Base-by-base conservation (phyloP, 2,329 filamentous ascomycete genomes). In the Ophiocordyceps camponoti-saundersi region DNA sequence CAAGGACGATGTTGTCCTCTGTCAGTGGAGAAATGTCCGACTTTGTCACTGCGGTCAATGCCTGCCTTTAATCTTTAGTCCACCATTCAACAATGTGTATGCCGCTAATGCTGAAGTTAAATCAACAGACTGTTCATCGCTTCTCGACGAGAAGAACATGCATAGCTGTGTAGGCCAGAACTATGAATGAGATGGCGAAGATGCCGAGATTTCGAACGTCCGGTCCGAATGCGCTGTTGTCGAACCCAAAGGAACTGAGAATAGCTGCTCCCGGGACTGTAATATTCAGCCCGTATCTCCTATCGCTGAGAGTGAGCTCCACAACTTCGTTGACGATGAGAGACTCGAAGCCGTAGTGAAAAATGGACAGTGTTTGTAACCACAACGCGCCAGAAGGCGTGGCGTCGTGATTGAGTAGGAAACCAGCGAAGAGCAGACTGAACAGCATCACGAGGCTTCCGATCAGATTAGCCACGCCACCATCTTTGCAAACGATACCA, bases 401-500 rank as follows among this genome's bases (percentile, higher is more conserved):
- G 29, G 86, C 88, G 61, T 95, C 81, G 60, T 95, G 88, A 63
- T 98, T 98, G 50, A 98, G 77, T 48, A 98, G 72, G 49, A 98
- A 79, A 48, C 92, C 92, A 1, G 89, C 90, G 62, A 98, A 96
- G 11, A 98, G 74, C 50, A 98, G 68, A 60, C 85, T 94, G 71
- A 98, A 98, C 10, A 98, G 73, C 92, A 98, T 98, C 45, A 96
- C 87, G 56, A 98, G 67, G 55, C 89, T 93, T 47, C 90, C 92
- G 49, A 98, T 85, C 52, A 98, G 64, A 62, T 93, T 96, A 45
- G 92, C 92, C 2, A 98, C 88, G 36, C 88, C 84, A 30, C 77
- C 78, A 57, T 98, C 92, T 57, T 85, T 86, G 72, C 93, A 94
- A 8, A 95, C 76, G 50, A 98, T 95, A 53, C 92, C 92, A 55